Evolutionary conservation across 2,329 filamentous ascomycete species (phyloP).

Genomic region (Harringtonia aguacate): DNA sequence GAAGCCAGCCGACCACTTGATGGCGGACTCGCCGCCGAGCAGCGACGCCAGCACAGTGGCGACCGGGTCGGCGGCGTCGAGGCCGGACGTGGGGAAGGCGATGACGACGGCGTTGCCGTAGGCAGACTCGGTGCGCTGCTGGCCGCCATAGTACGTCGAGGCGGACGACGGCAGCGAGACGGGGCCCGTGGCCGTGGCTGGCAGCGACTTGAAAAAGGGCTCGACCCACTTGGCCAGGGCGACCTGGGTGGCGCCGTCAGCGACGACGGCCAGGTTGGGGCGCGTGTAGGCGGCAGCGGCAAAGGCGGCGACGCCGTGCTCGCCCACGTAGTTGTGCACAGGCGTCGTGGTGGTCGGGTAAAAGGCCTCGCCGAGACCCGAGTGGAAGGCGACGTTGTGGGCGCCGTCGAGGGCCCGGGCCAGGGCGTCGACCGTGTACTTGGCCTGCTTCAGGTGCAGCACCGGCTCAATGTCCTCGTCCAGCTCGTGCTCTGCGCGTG

Average conservation of each 20-base stretch:
- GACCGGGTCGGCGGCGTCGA: conserved; percentile 77
- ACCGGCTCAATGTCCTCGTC: conserved; percentile 75
- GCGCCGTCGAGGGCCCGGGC: conserved; percentile 74
- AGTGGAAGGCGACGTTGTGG: conserved; percentile 84
- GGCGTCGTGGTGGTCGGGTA: conserved; percentile 63
- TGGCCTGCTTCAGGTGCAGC: conserved; percentile 68
- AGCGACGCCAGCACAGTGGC: conserved; percentile 77
- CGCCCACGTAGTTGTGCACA: conserved; percentile 69
- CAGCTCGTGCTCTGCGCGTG: conserved; percentile 66
- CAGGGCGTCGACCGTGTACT: conserved; percentile 49
- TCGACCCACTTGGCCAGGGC: conserved; percentile 82
- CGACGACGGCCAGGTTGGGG: conserved; percentile 82
- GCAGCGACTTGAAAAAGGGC: conserved; percentile 76
- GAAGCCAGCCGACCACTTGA: conserved; percentile 96
- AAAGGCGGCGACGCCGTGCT: conserved; percentile 63
- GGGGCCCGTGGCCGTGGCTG: conserved; percentile 40
- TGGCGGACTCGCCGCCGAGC: conserved; percentile 78
- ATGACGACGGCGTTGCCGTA: conserved; percentile 77
- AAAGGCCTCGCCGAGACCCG: conserved; percentile 72
- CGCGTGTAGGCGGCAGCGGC: conserved; percentile 75
- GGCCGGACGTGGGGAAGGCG: conserved; percentile 84
- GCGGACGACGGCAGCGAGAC: conserved; percentile 56
- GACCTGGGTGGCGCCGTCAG: conserved; percentile 70
- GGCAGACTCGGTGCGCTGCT: conserved; percentile 75
- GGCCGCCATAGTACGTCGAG: conserved; percentile 95